Base-by-base conservation (phyloP, 2,329 filamentous ascomycete species). In the Claviceps paspali region DNA sequence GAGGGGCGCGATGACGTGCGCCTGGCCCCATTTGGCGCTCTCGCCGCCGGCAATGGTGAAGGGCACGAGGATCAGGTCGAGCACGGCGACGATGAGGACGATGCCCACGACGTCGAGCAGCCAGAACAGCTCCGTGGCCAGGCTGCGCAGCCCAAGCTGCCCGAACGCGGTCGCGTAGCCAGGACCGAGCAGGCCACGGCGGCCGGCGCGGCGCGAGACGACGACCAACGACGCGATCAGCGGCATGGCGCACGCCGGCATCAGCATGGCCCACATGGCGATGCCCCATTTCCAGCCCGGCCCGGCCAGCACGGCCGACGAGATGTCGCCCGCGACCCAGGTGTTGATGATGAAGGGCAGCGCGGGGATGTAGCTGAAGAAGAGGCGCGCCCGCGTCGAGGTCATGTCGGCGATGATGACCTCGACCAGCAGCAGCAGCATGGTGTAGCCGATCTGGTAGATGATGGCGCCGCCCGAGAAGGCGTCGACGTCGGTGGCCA, bases 401-500 rank as follows among this genome's bases (percentile, higher is more conserved):
- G 78, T 76, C 1, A 76, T 79, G 47, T 83, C 79, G 19, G 78
- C 74, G 41, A 79, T 70, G 48, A 82, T 74, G 23, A 83, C 68
- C 39, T 68, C 67, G 12, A 80, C 58, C 21, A 69, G 66, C 46
- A 78, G 81, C 33, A 65, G 63, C 19, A 82, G 57, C 9, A 74
- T 76, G n/a, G 69, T 57, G 45, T 55, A 59, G 6, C 78, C 79
- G 28, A 77, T 67, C 33, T 67, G 72, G 47, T 80, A 79, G 40
- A 82, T 74, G 5, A 81, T 73, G 43, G 74, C 66, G 1, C 69
- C 72, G 2, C 73, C 73, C 29, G 71, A 68, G 50, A 73, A 62
- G 4, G 49, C 49, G 36, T 56, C 46, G 14, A 61, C 54, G 14
- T 49, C 53, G 3, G 64, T 59, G 50, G 67, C 79, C 0, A 63